A percentile compares a stretch with the other conserved stretches of the same genome.
Evolutionary conservation across 2,329 filamentous ascomycete genomes (phyloP).

Genomic region (Fusarium ambrosium): DNA sequence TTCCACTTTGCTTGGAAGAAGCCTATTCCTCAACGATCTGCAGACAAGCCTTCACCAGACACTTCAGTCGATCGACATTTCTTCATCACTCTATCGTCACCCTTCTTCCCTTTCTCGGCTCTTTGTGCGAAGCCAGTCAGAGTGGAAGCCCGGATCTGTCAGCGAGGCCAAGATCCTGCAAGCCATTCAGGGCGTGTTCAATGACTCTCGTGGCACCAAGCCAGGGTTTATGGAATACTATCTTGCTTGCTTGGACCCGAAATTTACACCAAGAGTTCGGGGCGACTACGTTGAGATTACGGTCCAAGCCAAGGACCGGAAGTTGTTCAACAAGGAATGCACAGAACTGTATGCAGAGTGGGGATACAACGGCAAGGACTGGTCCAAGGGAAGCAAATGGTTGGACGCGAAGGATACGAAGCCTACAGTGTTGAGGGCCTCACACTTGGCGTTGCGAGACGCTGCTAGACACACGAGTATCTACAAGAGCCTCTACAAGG

Average conservation of each 20-base stretch:
- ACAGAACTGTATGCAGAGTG: background rate
- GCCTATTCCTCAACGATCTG: too few species aligned
- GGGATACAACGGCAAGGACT: background rate
- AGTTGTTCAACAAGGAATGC: background rate
- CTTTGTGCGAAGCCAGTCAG: background rate
- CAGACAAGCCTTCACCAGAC: too few species aligned
- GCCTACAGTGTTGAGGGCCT: accelerated
- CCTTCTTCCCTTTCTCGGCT: too few species aligned
- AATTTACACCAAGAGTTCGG: accelerated
- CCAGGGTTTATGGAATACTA: background rate
- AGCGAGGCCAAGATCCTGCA: background rate
- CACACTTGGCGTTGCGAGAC: accelerated
- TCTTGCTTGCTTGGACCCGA: background rate
- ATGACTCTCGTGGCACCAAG: background rate
- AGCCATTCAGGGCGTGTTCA: background rate
- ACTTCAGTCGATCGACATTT: too few species aligned
- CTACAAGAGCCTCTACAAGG: background rate
- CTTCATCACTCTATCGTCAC: too few species aligned
- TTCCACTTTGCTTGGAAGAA: too few species aligned
- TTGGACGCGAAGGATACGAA: background rate
- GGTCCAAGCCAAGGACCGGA: background rate
- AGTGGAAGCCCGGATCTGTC: background rate
- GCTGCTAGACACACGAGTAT: accelerated
- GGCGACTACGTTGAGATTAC: background rate
- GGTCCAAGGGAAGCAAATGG: background rate